Evolutionary conservation across 164 flowering plant species (phyloP).

Genomic region (Litsea cubeba): DNA sequence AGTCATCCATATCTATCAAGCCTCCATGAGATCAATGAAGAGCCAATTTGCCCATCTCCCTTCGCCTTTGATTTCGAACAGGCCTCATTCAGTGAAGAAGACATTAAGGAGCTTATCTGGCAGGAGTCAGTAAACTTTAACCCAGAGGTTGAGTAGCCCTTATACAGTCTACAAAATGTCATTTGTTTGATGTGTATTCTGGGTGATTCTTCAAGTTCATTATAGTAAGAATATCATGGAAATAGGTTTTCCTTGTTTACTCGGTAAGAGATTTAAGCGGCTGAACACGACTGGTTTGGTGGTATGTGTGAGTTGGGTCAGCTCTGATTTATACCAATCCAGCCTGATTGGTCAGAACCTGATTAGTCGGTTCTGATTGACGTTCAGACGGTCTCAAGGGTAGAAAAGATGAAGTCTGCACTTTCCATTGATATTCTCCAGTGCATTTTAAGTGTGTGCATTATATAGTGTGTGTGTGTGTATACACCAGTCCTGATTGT

Average conservation of each 20-base stretch:
- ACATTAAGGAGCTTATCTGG: conserved; percentile 83
- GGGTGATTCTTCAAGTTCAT: background rate
- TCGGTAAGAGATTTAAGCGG: background rate
- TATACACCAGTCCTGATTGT: no score
- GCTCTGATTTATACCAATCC: no score
- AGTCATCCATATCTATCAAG: conserved; percentile 65
- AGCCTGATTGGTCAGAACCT: no score
- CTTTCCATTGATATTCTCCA: no score
- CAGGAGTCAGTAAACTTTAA: conserved; percentile 61
- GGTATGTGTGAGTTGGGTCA: background rate
- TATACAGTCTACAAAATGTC: background rate
- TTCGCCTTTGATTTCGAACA: conserved; percentile 81
- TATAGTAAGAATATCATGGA: background rate
- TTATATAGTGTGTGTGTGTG: no score
- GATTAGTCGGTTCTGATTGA: no score
- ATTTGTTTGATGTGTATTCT: background rate
- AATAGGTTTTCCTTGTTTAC: background rate
- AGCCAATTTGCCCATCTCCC: conserved; percentile 71
- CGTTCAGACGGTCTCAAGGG: no score
- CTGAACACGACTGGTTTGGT: background rate
- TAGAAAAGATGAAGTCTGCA: no score
- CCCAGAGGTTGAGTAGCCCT: conserved; percentile 27
- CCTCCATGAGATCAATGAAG: conserved; percentile 91
- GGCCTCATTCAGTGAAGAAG: conserved; percentile 60
- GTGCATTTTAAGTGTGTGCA: no score